Evolutionary conservation across 352 stramenopile species (phyloP).

Genomic region (Pythium brachiatum): DNA sequence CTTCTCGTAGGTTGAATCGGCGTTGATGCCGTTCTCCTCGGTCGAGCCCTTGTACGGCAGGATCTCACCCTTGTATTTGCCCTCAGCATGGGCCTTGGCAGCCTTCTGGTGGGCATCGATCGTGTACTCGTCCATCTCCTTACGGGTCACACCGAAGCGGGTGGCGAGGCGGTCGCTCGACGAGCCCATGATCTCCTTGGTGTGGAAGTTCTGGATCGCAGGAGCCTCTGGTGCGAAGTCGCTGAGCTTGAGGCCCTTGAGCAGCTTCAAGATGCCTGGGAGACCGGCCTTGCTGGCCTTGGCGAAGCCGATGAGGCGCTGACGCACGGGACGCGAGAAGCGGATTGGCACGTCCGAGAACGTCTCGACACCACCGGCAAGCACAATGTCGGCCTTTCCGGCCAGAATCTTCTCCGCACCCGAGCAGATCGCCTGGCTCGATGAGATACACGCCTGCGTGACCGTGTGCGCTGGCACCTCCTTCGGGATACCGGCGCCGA

Average conservation of each 20-base stretch:
- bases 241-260: constrained; percentile 93
- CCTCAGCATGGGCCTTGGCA: constrained; percentile 92
- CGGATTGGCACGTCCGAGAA: constrained; percentile 98
- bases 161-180: constrained; percentile 93
- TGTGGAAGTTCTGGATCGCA: constrained; percentile 99
- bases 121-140: constrained; percentile 97
- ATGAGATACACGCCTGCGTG: constrained; percentile 95
- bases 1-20: constrained; percentile 93
- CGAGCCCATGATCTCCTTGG: constrained; percentile 98
- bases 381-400: constrained; percentile 93
- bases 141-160: constrained; percentile 93
- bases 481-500: constrained; percentile 95
- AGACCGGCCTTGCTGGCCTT: constrained; percentile 96
- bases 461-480: constrained; percentile 95
- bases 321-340: constrained; percentile 86
- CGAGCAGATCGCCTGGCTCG: constrained; percentile 92
- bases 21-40: constrained; percentile 97
- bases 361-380: constrained; percentile 96
- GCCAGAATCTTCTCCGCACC: constrained; percentile 96
- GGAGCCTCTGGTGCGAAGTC: constrained; percentile 93
- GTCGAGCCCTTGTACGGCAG: constrained; percentile 94
- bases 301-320: constrained; percentile 80
- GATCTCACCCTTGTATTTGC: constrained; percentile 93
- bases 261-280: constrained; percentile 84
- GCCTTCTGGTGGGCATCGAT: constrained; percentile 93